These are phyloP conservation scores for Scytalidium lignicola DNA, from an alignment of 2,329 filamentous ascomycete species.

Conservation along the genomic window DNA sequence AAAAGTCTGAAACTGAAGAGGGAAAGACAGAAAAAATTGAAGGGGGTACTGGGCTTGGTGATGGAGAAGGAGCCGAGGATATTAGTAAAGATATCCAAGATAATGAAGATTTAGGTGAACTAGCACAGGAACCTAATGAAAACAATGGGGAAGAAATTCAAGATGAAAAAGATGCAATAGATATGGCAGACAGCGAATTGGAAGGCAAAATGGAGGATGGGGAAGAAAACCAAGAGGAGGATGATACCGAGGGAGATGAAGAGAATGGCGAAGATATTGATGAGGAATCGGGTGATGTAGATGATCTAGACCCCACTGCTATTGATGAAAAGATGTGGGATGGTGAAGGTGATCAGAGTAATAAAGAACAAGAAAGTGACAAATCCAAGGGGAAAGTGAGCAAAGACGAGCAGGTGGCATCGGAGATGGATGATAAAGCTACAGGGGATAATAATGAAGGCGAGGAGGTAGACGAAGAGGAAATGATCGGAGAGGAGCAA, in stretches of 20 bases:
- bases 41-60: constrained; percentile 86
- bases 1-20: constrained; percentile 67
- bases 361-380: constrained; percentile 76
- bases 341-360: constrained; percentile 70
- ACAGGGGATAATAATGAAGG: constrained; percentile 45
- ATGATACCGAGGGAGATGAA: constrained; percentile 48
- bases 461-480: constrained; percentile 41
- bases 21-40: constrained; percentile 76
- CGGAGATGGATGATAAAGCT: constrained; percentile 52
- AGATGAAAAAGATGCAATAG: constrained; percentile 79
- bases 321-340: constrained; percentile 99
- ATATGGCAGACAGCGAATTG: constrained; percentile 88
- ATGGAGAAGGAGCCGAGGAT: constrained; percentile 91
- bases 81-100: constrained; percentile 96
- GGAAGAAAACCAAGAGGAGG: constrained; percentile 55
- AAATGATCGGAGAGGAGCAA: constrained; percentile 56
- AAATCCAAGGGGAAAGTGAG: constrained; percentile 65
- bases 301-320: constrained; percentile 81
- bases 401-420: constrained; percentile 44
- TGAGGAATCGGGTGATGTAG: constrained; percentile 84
- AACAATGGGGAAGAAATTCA: constrained; percentile 59
- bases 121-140: constrained; percentile 76
- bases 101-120: constrained; percentile 86
- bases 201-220: constrained; percentile 75
- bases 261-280: constrained; percentile 73